Base-by-base conservation (phyloP, 768 basidiomycete species). In the Pisolithus orientalis region DNA sequence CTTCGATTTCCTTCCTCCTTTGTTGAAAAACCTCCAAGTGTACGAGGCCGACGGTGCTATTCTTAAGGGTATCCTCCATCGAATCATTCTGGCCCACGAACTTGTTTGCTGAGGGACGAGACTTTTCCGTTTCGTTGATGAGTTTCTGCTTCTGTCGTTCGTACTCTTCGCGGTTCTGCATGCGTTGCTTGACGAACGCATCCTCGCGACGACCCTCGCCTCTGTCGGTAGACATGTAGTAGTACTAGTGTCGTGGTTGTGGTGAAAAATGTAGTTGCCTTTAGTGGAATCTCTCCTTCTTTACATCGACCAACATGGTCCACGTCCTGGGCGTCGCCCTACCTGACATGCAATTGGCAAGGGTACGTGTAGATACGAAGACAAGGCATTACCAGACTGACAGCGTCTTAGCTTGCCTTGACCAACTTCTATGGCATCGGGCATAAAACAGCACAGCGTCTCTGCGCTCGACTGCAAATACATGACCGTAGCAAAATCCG, bases 61-160 rank as follows among this genome's bases (percentile, higher is more conserved):
- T 78, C 76, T 95, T 96, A 47, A 98, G 78, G 6, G 83, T 79
- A 53, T 97, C 95, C 67, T 97, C 95, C 78, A 96, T 84, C 5
- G 90, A 91, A 65, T 97, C 94, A 70, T 90, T 83, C 67, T 94
- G 90, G 1, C 92, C 91, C 37, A 95, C 89, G 69, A 98, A 98
- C 55, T 94, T 87, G 64, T 87, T 85, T 3, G 82, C 71, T 0
- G 90, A 89, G 4, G 93, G 90, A 29, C 92, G 86, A 38, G 90
- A 85, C 69, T 94, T 94, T 74, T 95, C 90, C 2, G 93, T 94
- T 72, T 96, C 94, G 64, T 78, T 82, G 61, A 90, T 83, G 66
- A 93, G 82, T 44, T 78, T 78, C 64, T 86, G 82, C 60, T 90
- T 90, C 65, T 90, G 86, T 17, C 85, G 80, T 60, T 90, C 84